These are phyloP conservation scores for Delonix regia DNA, from an alignment of 306 rosid genomes.

Conservation along the genomic window DNA sequence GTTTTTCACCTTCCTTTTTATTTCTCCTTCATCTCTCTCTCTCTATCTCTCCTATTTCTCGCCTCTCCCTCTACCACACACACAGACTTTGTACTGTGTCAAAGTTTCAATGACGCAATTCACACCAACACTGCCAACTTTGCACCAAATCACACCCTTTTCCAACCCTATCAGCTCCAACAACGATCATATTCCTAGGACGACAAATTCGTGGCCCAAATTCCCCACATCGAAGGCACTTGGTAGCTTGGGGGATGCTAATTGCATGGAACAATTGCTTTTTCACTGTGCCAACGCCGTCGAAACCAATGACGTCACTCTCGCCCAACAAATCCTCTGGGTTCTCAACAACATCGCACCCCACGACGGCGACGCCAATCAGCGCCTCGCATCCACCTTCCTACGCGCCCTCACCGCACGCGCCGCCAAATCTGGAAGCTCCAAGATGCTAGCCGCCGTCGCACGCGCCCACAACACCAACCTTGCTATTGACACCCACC, in stretches of 20 bases:
- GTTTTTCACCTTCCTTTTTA: neutral
- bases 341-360: conserved; percentile 85
- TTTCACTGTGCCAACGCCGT: conserved; percentile 92
- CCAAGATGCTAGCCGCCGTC: conserved; percentile 56
- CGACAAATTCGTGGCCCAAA: conserved; percentile 65
- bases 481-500: conserved; percentile 49
- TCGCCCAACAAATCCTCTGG: conserved; percentile 94
- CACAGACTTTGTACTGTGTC: neutral
- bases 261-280: conserved; percentile 87
- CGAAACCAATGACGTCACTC: conserved; percentile 75
- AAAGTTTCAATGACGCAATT: conserved; percentile 64
- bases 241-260: conserved; percentile 65
- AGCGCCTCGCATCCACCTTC: conserved; percentile 74
- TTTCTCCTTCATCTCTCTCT: neutral
- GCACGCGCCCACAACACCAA: conserved; percentile 31
- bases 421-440: conserved; percentile 65
- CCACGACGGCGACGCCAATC: conserved; percentile 84
- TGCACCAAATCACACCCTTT: conserved; percentile 54
- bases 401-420: conserved; percentile 75
- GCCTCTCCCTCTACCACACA: neutral
- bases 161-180: conserved; percentile 50
- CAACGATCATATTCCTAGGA: conserved; percentile 52
- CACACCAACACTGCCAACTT: conserved; percentile 43
- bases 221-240: conserved; percentile 70
- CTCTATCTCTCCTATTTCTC: neutral